Evolutionary conservation across 805 yeast species (phyloP).

Genomic region (Saccharomycopsis guyanensis): DNA sequence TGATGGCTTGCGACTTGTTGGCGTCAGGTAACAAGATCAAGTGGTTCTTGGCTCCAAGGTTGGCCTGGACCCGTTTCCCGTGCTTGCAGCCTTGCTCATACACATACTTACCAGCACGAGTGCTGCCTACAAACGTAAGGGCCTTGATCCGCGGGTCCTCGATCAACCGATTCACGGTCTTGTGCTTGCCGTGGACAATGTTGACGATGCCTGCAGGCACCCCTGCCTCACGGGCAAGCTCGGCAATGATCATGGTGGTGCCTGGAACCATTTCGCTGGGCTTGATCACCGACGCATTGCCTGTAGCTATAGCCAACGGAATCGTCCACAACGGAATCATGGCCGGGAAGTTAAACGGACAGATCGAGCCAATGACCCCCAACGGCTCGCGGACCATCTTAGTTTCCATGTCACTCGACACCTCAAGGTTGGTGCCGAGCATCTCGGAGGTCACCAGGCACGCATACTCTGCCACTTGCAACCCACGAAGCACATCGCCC

Average conservation of each 20-base stretch:
- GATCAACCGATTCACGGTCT: constrained; percentile 60
- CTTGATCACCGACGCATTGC: constrained; percentile 66
- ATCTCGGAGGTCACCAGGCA: constrained; percentile 50
- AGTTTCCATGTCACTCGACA: constrained; percentile 69
- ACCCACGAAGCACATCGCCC: constrained; percentile 69
- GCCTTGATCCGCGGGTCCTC: constrained; percentile 73
- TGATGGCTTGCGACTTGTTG: constrained; percentile 52
- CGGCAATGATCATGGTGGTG: constrained; percentile 66
- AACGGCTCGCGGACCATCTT: constrained; percentile 63
- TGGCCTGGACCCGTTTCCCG: constrained; percentile 73
- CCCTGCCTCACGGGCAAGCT: constrained; percentile 65
- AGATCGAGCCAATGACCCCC: constrained; percentile 71
- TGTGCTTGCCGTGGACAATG: constrained; percentile 66
- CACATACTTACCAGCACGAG: constrained; percentile 70
- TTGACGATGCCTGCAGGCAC: constrained; percentile 68
- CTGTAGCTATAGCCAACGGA: constrained; percentile 53
- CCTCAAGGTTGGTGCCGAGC: constrained; percentile 58
- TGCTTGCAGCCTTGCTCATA: constrained; percentile 55
- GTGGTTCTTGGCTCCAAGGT: constrained; percentile 75
- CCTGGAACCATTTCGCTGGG: constrained; percentile 77
- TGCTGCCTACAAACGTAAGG: constrained; percentile 73
- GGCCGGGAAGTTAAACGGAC: constrained; percentile 80
- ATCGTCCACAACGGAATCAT: constrained; percentile 62
- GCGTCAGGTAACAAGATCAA: constrained; percentile 69
- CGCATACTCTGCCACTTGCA: constrained; percentile 74